Base-by-base conservation (phyloP, 2,329 filamentous ascomycete species). In the Cladosporium colombiae region DNA sequence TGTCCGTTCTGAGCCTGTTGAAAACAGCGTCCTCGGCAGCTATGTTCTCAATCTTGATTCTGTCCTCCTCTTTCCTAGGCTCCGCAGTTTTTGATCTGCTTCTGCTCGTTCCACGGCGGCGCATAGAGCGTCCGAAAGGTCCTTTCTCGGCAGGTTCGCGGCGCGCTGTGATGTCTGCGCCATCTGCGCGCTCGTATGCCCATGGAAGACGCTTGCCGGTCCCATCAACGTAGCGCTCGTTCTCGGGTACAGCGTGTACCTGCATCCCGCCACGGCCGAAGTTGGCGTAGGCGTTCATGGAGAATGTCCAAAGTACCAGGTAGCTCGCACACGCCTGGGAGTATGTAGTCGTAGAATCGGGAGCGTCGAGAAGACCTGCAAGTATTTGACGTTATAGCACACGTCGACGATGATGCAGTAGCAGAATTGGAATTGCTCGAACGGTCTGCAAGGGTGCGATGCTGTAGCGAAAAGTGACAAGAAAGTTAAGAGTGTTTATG, bases 181-280 rank as follows among this genome's bases (percentile, higher is more conserved):
- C 65, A 29, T 61, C 59, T 62, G 66, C 31, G 46, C 64, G 64
- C 21, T 88, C 83, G 74, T 86, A 86, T 18, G 81, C 86, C 86
- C 86, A 89, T n/a, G 87, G 87, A 59, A 89, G 74, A 63, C 81
- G 79, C 70, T 85, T 84, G 59, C 87, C 86, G 58, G 83, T 83
- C 62, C 84, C 82, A 72, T 88, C 86, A 72, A 82, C 80, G 35
- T 85, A 86, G 72, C 86, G 84, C 76, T 89, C 87, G 70, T 85
- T 82, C 63, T 85, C 85, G 37, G 87, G 86, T 13, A 89, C 87
- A 35, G 85, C 85, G 76, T 89, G 87, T 61, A 89, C 86, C 76
- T 89, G 87, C 84, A 89, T 89, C 65, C 78, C 79, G 1, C 71
- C 55, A 23, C 56, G 58, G 46, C 53, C 40, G 21, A 56, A 59